Evolutionary conservation across 441 rosid genomes (phyloP).

Genomic region (Kokia cookei): DNA sequence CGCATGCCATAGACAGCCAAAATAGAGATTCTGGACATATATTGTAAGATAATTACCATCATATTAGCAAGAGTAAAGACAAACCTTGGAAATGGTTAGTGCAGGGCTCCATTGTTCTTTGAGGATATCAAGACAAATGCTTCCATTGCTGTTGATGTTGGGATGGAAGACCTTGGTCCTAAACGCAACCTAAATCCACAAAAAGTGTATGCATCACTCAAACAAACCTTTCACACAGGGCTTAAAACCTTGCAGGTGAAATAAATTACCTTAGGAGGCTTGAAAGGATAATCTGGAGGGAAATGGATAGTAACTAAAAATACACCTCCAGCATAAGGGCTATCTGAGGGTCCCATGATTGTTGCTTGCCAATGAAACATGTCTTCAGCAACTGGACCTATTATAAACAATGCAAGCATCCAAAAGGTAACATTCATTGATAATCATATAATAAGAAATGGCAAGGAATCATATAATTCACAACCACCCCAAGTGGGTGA

Average conservation of each 20-base stretch:
- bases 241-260: not conserved
- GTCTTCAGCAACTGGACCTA: conserved; percentile 37
- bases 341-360: conserved; percentile 38
- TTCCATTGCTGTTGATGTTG: conserved; percentile 34
- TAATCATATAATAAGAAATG: not conserved
- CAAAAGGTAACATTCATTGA: not conserved
- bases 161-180: conserved; percentile 37
- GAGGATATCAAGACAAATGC: conserved; percentile 33
- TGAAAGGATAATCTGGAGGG: conserved; percentile 37
- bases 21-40: not conserved
- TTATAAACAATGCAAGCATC: not conserved
- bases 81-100: conserved; percentile 33
- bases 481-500: not conserved
- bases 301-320: conserved; percentile 31
- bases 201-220: not conserved
- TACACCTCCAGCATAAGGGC: conserved; percentile 37
- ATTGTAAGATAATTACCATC: not conserved
- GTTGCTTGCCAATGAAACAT: conserved; percentile 42
- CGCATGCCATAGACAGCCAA: not conserved
- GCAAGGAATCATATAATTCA: not conserved
- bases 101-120: conserved; percentile 39
- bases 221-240: not conserved
- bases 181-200: conserved; percentile 17
- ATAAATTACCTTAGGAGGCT: conserved; percentile 29
- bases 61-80: not conserved